Conservation (phyloP, 2,329 filamentous ascomycete species). For the Lachnellula subtilissima region DNA sequence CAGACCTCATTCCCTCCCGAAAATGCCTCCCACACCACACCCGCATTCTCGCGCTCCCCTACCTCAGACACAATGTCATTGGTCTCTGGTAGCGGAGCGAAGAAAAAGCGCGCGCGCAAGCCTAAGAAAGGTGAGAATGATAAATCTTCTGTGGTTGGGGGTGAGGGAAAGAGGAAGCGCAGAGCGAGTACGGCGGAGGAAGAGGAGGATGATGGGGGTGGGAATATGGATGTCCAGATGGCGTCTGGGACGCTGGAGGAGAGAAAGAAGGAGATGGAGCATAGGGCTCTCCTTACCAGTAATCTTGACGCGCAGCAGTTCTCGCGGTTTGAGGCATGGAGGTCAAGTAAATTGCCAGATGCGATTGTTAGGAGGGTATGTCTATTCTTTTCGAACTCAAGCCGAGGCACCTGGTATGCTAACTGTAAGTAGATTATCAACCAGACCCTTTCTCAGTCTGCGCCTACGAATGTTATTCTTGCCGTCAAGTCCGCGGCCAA, state of each 20-base stretch:
- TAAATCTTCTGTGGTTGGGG: constrained; percentile 41
- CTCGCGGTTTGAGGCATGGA: constrained; percentile 66
- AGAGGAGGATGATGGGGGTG: constrained; percentile 49
- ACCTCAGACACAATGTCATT: constrained; percentile 58
- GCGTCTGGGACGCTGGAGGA: constrained; percentile 62
- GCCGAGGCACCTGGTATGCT: not conserved
- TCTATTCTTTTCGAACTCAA: constrained; percentile 5
- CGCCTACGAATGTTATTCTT: constrained; percentile 66
- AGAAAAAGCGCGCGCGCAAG: constrained; percentile 59
- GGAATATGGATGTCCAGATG: constrained; percentile 50
- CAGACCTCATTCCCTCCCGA: constrained; percentile 78
- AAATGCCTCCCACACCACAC: constrained; percentile 33
- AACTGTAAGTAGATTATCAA: constrained; percentile 58
- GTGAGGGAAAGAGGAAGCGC: constrained; percentile 37
- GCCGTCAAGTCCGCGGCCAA: constrained; percentile 75
- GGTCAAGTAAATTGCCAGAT: constrained; percentile 63
- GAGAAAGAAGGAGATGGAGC: constrained; percentile 55
- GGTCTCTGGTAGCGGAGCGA: constrained; percentile 52
- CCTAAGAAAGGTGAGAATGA: constrained; percentile 53
- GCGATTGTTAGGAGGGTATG: constrained; percentile 63
- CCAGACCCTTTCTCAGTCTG: constrained; percentile 74
- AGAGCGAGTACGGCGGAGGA: constrained; percentile 40
- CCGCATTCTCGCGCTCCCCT: constrained; percentile 56
- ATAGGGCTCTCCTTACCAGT: constrained; percentile 57
- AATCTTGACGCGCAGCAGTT: constrained; percentile 63